Conservation (phyloP, 1,139 yeast species). For the Yamadazyma taylorii region DNA sequence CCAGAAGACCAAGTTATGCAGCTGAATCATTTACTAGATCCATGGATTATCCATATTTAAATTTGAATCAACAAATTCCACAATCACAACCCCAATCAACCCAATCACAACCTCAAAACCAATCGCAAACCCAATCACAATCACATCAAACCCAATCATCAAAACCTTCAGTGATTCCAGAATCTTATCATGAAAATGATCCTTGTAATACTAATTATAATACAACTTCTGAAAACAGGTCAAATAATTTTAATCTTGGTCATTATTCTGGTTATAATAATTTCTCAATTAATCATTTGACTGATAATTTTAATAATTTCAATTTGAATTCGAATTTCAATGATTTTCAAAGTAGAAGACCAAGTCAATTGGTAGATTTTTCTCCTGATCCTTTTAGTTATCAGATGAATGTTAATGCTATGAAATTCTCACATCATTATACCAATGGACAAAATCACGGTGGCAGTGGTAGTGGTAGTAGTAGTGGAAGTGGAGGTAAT, state of each 20-base stretch:
- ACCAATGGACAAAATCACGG: background rate
- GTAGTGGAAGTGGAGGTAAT: too few species aligned
- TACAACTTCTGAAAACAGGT: background rate
- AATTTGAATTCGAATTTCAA: slow-evolving; percentile 36
- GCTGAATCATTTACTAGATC: slow-evolving; percentile 57
- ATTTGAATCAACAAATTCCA: slow-evolving; percentile 5
- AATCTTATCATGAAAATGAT: background rate
- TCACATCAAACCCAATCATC: slow-evolving; percentile 13
- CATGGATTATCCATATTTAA: slow-evolving; percentile 10
- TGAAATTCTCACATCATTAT: background rate
- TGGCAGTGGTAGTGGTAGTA: too few species aligned
- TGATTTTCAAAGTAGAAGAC: slow-evolving; percentile 47
- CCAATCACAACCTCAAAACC: slow-evolving; percentile 6
- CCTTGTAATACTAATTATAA: too few species aligned
- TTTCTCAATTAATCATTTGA: slow-evolving; percentile 27
- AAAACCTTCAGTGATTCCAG: background rate
- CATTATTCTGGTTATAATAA: slow-evolving; percentile 18
- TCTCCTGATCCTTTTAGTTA: slow-evolving; percentile 7
- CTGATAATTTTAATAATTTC: slow-evolving; percentile 37
- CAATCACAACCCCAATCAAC: slow-evolving; percentile 5
- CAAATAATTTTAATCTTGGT: slow-evolving; percentile 11
- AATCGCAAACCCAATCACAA: slow-evolving; percentile 10
- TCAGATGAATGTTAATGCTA: background rate
- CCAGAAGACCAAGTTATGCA: slow-evolving; percentile 65
- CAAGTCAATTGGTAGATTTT: slow-evolving; percentile 45